Conservation (phyloP, 257 asterid genomes). For the Plectranthus barbatus region DNA sequence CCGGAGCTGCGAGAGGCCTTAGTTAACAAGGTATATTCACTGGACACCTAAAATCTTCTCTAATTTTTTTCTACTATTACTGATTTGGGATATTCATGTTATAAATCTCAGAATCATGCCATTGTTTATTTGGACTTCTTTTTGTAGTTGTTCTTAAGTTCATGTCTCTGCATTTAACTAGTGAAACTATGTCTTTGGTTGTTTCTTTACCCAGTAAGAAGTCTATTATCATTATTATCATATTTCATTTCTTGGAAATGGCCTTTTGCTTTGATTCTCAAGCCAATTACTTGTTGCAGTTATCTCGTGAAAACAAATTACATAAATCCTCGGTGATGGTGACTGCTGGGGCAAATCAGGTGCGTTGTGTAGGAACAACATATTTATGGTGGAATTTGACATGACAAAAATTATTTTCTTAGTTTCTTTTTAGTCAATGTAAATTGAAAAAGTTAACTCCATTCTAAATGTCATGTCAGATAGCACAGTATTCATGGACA, state of each 20-base stretch:
- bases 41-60: no score
- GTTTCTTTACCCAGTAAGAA: not conserved
- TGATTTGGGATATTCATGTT: no score
- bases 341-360: constrained; percentile 99
- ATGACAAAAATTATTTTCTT: not conserved
- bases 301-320: constrained; percentile 57
- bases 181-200: not conserved
- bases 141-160: not conserved
- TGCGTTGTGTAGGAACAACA: constrained; percentile 6
- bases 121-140: not conserved
- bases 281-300: constrained; percentile 37
- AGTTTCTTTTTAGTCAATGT: no score
- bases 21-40: constrained; percentile 46
- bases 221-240: no score
- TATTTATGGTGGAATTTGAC: not conserved
- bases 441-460: no score
- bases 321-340: constrained; percentile 90
- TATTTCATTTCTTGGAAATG: not conserved
- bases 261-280: not conserved
- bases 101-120: not conserved
- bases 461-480: no score
- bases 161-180: not conserved
- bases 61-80: not conserved
- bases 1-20: constrained; percentile 91
- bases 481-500: no score